Evolutionary conservation across 202 grass and related monocot genomes (phyloP).

Genomic region (Carex arenaria): DNA sequence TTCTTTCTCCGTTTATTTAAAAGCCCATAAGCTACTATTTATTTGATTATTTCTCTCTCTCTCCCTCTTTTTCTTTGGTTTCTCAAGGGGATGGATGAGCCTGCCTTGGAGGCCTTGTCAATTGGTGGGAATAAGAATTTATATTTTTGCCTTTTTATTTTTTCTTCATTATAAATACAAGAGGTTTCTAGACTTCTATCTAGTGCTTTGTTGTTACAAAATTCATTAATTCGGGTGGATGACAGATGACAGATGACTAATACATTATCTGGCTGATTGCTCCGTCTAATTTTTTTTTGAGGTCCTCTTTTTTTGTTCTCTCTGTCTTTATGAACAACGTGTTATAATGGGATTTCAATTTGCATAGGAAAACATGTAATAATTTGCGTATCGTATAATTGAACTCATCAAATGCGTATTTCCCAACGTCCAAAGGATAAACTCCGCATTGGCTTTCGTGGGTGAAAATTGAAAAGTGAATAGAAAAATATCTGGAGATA

Average conservation of each 20-base stretch:
- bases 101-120: not conserved
- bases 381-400: not conserved
- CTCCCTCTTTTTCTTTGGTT: not conserved
- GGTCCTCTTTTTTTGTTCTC: not conserved
- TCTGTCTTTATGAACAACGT: not conserved
- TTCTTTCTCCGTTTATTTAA: not conserved
- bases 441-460: not conserved
- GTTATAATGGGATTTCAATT: not conserved
- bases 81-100: not conserved
- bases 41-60: not conserved
- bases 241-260: too few species aligned
- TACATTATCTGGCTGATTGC: too few species aligned
- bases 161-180: not conserved
- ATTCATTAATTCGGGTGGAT: not conserved
- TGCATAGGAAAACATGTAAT: not conserved
- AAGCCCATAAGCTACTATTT: conserved; percentile 1
- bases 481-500: not conserved
- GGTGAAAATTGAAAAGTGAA: not conserved
- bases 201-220: not conserved
- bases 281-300: not conserved
- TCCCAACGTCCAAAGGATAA: not conserved
- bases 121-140: not conserved
- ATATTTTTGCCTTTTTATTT: conserved; percentile 5
- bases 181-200: not conserved
- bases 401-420: not conserved